Evolutionary conservation across 1,284 basidiomycete species (phyloP), one percentile per base, ranked within the genome.

Genomic region (Boletus mariae): DNA sequence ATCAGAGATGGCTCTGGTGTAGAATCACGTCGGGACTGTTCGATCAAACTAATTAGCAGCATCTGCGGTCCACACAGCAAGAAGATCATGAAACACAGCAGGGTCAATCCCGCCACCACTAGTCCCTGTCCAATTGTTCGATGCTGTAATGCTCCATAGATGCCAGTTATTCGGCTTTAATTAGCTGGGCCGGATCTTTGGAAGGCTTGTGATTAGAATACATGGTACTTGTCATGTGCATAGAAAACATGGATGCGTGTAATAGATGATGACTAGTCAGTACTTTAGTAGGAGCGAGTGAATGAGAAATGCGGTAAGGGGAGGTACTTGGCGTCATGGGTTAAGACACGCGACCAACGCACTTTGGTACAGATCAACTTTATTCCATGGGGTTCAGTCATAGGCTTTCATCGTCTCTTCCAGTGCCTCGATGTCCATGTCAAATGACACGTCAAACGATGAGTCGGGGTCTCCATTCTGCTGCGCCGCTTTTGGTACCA

Each of bases 381-480:
- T 20, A 20, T 15, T 42, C 25, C 11, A 28, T 20, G 7, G 34
- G 26, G 15, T 12, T 57, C 47, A 68, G 50, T 67, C 68, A 42
- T 71, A 67, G 4, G 66, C 59, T 35, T 58, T 68, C 65, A 67
- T 69, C 5, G 64, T 55, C 46, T 68, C 69, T 52, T 67, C 65
- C 12, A 67, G 47, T 1, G 54, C 59, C 26, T 70, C 65, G 2
- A 49, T 53, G 34, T 67, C 65, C 53, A 67, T 15, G 20, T 57
- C 69, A 49, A 67, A 71, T 11, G 65, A 67, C n/a, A 67, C 37
- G 37, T 71, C 65, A 38, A 67, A 69, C 0, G 65, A 67, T 25
- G 68, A 67, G 29, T 71, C 65, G 4, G 65, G 38, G 17, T 65
- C 63, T 43, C 54, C 49, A 23, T 1, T 31, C 20, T 32, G 28